phyloP scores from a whole-genome alignment of 148 eudicot species.

The Dianthus caryophyllus region DNA sequence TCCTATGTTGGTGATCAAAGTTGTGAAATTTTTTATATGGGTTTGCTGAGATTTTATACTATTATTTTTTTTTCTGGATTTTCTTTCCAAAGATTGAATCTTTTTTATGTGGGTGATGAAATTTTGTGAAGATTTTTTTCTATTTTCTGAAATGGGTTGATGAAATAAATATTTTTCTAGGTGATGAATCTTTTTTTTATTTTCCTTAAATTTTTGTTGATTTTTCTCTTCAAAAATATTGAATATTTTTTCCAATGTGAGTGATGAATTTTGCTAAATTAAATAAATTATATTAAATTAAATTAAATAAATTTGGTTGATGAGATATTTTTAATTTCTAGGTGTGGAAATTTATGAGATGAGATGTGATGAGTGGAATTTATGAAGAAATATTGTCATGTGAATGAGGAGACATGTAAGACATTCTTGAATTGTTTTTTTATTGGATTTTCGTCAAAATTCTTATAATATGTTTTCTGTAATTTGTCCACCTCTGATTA shows the following conservation, averaged over 20 bases:
- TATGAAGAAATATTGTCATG: neutral
- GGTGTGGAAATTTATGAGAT: neutral
- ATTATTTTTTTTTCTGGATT: too few species aligned
- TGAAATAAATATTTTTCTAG: neutral
- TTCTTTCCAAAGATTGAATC: too few species aligned
- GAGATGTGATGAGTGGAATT: neutral
- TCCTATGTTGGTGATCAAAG: too few species aligned
- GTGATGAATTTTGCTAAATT: neutral
- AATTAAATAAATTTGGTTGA: constrained; percentile 8
- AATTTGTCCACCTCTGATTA: constrained; percentile 14
- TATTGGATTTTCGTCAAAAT: neutral
- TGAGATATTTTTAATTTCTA: constrained; percentile 1
- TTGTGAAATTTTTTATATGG: too few species aligned
- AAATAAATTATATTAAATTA: too few species aligned
- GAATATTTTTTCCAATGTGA: neutral
- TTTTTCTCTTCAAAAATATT: neutral
- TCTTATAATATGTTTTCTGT: neutral
- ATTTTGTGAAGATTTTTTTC: neutral
- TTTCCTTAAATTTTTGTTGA: neutral
- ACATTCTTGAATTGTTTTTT: neutral
- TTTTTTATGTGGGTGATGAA: neutral
- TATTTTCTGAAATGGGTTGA: constrained; percentile 8
- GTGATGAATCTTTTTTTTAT: neutral
- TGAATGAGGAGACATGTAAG: neutral
- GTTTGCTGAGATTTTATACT: too few species aligned